Evolutionary conservation across 1,284 basidiomycete genomes (phyloP).

Genomic region (Malassezia obtusa): DNA sequence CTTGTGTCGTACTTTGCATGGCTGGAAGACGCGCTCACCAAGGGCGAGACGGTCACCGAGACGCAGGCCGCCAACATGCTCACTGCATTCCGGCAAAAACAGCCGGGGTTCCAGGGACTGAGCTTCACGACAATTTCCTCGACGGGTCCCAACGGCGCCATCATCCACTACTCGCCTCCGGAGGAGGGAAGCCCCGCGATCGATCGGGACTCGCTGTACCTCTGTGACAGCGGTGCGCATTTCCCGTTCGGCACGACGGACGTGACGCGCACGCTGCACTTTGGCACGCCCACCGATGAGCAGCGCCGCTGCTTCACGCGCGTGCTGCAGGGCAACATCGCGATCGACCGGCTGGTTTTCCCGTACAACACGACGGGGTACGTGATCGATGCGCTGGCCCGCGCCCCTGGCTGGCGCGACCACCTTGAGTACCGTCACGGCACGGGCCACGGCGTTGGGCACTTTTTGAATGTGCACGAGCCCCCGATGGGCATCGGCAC

Average conservation of each 20-base stretch:
- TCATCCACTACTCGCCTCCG: slow-evolving; percentile 86
- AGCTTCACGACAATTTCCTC: slow-evolving; percentile 90
- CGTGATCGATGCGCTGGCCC: slow-evolving; percentile 70
- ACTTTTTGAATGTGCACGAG: slow-evolving; percentile 45
- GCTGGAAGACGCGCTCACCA: slow-evolving; percentile 72
- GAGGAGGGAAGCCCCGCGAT: slow-evolving; percentile 66
- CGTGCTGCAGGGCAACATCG: slow-evolving; percentile 90
- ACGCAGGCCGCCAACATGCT: slow-evolving; percentile 69
- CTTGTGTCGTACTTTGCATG: slow-evolving; percentile 73
- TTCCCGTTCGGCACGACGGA: slow-evolving; percentile 91
- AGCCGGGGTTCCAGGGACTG: slow-evolving; percentile 69
- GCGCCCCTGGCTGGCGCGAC: slow-evolving; percentile 78
- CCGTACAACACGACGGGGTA: slow-evolving; percentile 74
- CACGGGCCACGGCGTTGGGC: slow-evolving; percentile 41
- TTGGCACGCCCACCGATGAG: slow-evolving; percentile 69
- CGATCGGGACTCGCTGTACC: slow-evolving; percentile 56
- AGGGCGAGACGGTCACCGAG: slow-evolving; percentile 64
- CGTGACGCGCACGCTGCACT: slow-evolving; percentile 71
- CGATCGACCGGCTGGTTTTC: slow-evolving; percentile 74
- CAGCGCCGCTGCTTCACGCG: slow-evolving; percentile 83
- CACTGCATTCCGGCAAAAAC: slow-evolving; percentile 68
- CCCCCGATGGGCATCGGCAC: slow-evolving; percentile 46
- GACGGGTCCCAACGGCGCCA: slow-evolving; percentile 73
- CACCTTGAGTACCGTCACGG: slow-evolving; percentile 61
- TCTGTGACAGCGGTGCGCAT: slow-evolving; percentile 87